Evolutionary conservation across 306 rosid species (phyloP).

Genomic region (Ammopiptanthus mongolicus): DNA sequence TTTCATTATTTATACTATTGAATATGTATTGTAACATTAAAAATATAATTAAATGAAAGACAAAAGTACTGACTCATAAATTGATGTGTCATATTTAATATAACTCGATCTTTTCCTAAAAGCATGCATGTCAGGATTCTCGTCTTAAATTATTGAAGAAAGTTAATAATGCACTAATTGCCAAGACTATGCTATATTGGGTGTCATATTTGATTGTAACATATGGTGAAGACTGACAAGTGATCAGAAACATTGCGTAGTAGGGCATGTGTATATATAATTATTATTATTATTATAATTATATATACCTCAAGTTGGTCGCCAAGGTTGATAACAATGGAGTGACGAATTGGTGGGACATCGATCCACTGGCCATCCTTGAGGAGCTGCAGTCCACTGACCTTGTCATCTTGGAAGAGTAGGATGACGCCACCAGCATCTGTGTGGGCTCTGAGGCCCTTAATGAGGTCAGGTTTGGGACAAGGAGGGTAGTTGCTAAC

Average conservation of each 20-base stretch:
- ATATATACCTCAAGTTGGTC: slow-evolving; percentile 91
- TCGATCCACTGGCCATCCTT: slow-evolving; percentile 83
- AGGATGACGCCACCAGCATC: slow-evolving; percentile 97
- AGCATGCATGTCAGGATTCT: not conserved
- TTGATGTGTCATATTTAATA: not conserved
- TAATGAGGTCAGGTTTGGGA: slow-evolving; percentile 85
- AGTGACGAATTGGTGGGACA: slow-evolving; percentile 95
- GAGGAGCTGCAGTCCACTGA: slow-evolving; percentile 94
- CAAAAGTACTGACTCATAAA: not conserved
- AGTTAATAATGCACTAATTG: not conserved
- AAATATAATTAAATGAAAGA: not conserved
- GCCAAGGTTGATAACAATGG: slow-evolving; percentile 94
- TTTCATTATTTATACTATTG: too few species aligned
- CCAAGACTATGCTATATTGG: not conserved
- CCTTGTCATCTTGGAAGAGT: slow-evolving; percentile 93
- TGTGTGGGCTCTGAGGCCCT: slow-evolving; percentile 94
- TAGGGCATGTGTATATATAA: not conserved
- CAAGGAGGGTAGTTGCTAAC: slow-evolving; percentile 96
- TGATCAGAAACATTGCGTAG: not conserved
- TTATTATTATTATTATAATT: too few species aligned
- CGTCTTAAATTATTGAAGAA: not conserved
- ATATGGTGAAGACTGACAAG: not conserved
- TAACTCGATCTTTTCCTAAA: not conserved
- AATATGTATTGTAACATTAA: too few species aligned
- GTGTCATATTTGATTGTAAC: slow-evolving; percentile 9